phyloP scores from a whole-genome alignment of 179 eudicot genomes.

The Carnegiea gigantea region DNA sequence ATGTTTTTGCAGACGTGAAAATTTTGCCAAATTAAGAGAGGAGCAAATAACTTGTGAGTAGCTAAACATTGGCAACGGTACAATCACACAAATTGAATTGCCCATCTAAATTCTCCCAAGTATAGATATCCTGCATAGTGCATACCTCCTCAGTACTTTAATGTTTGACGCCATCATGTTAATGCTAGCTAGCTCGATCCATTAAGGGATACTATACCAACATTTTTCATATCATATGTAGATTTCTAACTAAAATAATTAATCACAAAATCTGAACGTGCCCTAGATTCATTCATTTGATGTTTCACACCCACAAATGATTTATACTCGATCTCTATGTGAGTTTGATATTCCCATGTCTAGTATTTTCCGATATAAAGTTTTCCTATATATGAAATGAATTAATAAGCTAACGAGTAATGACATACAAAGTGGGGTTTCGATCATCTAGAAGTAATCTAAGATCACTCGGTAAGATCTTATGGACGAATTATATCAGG shows the following conservation, averaged over 20 bases:
- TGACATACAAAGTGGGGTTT: no score
- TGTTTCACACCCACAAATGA: constrained; percentile 19
- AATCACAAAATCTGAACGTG: not conserved
- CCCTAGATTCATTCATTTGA: constrained; percentile 11
- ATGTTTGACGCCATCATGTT: constrained; percentile 20
- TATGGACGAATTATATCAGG: not conserved
- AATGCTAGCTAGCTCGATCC: not conserved
- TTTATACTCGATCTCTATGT: not conserved
- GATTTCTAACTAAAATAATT: not conserved
- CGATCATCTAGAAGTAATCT: not conserved
- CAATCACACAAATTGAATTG: constrained; percentile 33
- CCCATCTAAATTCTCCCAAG: constrained; percentile 31
- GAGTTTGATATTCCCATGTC: not conserved
- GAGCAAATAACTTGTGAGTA: constrained; percentile 27
- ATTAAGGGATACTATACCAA: not conserved
- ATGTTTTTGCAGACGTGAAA: not conserved
- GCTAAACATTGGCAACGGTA: constrained; percentile 22
- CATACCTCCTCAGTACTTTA: constrained; percentile 19
- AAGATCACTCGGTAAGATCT: not conserved
- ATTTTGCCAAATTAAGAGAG: not conserved
- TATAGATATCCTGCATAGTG: constrained; percentile 20
- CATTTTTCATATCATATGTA: not conserved
- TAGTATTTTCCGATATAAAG: not conserved
- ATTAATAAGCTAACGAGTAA: no score
- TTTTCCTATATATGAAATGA: not conserved